Evolutionary conservation across 1,284 basidiomycete genomes (phyloP).

Genomic region (Cutaneotrichosporon sp.): DNA sequence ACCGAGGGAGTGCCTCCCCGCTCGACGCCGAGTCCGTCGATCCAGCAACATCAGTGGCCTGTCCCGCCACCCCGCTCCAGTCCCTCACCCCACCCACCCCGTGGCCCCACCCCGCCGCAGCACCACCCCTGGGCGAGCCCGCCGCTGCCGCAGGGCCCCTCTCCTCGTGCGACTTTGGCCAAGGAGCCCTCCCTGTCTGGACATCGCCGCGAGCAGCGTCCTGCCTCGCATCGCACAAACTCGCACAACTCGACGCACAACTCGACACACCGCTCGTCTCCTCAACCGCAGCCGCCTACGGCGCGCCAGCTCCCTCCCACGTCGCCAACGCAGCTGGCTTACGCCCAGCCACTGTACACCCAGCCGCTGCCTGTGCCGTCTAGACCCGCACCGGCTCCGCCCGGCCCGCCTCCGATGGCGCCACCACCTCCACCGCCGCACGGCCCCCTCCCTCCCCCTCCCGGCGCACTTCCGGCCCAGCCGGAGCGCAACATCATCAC

Average conservation of each 20-base stretch:
- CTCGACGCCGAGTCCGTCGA: background rate
- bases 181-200: background rate
- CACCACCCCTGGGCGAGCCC: background rate
- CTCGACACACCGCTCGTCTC: no score
- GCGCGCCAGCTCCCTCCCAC: background rate
- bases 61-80: background rate
- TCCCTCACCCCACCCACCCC: background rate
- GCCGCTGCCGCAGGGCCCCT: background rate
- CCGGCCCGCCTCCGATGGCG: background rate
- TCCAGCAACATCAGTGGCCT: background rate
- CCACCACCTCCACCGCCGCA: background rate
- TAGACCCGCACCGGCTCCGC: background rate
- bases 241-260: background rate
- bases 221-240: background rate
- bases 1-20: background rate
- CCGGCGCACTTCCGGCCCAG: slow-evolving; percentile 4
- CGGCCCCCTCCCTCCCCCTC: background rate
- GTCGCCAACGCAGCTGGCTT: background rate
- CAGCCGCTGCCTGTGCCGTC: background rate
- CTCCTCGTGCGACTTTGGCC: background rate
- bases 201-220: background rate
- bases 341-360: background rate
- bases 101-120: background rate
- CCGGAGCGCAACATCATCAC: slow-evolving; percentile 77
- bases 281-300: background rate